Percentiles rank a stretch among this genome's conserved stretches.
Conservation (phyloP, 805 yeast species). For the Scheffersomyces coipomensis region DNA sequence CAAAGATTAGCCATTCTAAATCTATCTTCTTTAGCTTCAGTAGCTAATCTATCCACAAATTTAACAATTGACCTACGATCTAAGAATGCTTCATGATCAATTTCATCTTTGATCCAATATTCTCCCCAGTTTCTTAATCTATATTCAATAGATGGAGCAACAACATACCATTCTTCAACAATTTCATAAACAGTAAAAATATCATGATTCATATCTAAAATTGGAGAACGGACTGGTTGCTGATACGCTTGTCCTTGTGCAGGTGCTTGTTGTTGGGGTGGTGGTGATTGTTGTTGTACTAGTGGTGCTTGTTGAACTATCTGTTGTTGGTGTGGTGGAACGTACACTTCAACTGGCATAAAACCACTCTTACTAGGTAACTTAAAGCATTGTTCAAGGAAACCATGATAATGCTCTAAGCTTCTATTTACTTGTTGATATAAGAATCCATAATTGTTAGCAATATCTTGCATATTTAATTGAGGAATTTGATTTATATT, state of each 20-base stretch:
- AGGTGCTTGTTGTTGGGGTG: not conserved
- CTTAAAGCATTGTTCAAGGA: not conserved
- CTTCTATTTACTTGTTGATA: not conserved
- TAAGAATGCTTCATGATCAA: slow-evolving; percentile 10
- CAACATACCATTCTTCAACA: slow-evolving; percentile 11
- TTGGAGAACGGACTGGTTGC: slow-evolving; percentile 3
- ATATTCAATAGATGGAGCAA: slow-evolving; percentile 6
- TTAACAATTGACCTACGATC: slow-evolving; percentile 11
- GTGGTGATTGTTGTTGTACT: not conserved
- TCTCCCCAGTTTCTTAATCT: slow-evolving; percentile 8
- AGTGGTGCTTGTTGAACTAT: not conserved
- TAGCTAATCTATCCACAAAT: slow-evolving; percentile 9
- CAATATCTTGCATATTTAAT: not conserved
- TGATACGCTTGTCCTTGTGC: not conserved
- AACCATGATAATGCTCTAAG: not conserved
- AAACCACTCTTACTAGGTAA: not conserved
- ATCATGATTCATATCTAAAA: slow-evolving; percentile 11
- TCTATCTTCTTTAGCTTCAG: slow-evolving; percentile 8
- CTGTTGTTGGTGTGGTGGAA: no score
- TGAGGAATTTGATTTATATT: not conserved
- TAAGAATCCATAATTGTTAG: not conserved
- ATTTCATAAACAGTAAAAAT: slow-evolving; percentile 11
- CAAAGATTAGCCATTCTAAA: slow-evolving; percentile 9
- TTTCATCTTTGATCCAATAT: slow-evolving; percentile 11
- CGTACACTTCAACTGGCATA: not conserved